Conservation (phyloP, 2,329 filamentous ascomycete genomes). For the Penicillium janthinellum region DNA sequence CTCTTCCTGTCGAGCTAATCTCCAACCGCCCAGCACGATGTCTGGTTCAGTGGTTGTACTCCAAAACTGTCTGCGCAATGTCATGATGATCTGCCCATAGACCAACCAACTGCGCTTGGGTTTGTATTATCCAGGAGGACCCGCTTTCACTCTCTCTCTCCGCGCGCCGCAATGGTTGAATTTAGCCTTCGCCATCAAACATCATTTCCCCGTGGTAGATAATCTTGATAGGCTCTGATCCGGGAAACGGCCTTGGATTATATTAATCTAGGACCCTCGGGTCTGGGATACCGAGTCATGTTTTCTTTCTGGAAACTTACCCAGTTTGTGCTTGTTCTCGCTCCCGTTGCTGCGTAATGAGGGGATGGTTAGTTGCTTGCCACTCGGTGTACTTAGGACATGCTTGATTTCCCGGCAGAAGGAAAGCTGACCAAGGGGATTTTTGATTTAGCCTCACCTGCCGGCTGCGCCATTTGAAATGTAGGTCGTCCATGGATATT, state of each 20-base stretch:
- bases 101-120: not conserved
- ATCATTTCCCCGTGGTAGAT: conserved; percentile 1
- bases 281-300: conserved; percentile 15
- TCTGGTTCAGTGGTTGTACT: conserved; percentile 10
- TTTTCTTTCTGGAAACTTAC: conserved; percentile 30
- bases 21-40: conserved; percentile 17
- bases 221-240: not conserved
- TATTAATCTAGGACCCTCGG: conserved; percentile 20
- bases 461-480: conserved; percentile 44
- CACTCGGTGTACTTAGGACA: not conserved
- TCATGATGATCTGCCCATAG: conserved; percentile 17
- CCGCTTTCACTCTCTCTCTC: not conserved
- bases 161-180: conserved; percentile 9
- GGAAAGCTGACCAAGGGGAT: conserved; percentile 11
- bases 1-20: conserved; percentile 17
- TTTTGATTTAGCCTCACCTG: conserved; percentile 34
- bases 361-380: conserved; percentile 38
- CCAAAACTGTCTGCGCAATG: conserved; percentile 16
- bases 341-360: conserved; percentile 37
- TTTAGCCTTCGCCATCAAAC: conserved; percentile 8
- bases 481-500: conserved; percentile 18
- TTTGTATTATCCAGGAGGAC: not conserved
- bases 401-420: not conserved
- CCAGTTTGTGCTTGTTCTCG: conserved; percentile 22
- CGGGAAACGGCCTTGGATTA: not conserved